Conservation (phyloP, 345 rosid genomes). For the Geranium rotundifolium region DNA sequence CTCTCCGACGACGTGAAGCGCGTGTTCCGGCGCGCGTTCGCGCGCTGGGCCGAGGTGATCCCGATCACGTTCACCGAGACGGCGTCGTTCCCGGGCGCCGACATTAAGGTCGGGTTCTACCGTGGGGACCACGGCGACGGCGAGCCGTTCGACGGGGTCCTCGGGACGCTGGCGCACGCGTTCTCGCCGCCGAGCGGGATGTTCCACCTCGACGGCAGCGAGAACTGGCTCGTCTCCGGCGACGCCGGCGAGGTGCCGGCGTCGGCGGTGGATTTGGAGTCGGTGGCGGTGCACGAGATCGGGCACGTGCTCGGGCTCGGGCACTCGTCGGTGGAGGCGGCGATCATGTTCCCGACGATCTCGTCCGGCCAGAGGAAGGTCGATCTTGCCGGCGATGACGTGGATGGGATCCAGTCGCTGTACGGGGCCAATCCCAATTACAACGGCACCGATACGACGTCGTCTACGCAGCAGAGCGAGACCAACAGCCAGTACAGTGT, state of each 20-base stretch:
- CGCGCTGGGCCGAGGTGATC: conserved; percentile 58
- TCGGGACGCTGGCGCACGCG: conserved; percentile 89
- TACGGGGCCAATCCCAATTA: conserved; percentile 76
- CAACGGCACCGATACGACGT: conserved; percentile 25
- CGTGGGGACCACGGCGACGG: conserved; percentile 87
- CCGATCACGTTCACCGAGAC: conserved; percentile 49
- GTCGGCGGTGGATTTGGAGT: conserved; percentile 69
- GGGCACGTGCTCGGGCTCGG: conserved; percentile 92
- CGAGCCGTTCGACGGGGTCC: conserved; percentile 76
- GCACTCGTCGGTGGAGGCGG: conserved; percentile 62
- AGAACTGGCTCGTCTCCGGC: conserved; percentile 62
- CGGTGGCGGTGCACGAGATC: conserved; percentile 91
- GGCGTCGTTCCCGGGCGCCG: conserved; percentile 22
- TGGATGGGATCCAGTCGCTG: conserved; percentile 53
- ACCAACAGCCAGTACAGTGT: conserved; percentile 6
- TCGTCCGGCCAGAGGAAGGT: conserved; percentile 53
- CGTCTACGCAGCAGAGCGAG: conserved; percentile 39
- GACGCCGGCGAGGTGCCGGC: conserved; percentile 18
- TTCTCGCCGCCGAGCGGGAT: conserved; percentile 77
- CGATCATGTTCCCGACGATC: conserved; percentile 84
- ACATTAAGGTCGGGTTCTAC: conserved; percentile 63
- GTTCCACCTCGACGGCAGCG: conserved; percentile 65
- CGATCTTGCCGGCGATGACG: conserved; percentile 46
- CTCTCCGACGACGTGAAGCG: conserved; percentile 36
- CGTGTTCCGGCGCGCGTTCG: conserved; percentile 65